phyloP scores from a whole-genome alignment of 768 basidiomycete genomes.

The Gloeopeniophorella convolvens region DNA sequence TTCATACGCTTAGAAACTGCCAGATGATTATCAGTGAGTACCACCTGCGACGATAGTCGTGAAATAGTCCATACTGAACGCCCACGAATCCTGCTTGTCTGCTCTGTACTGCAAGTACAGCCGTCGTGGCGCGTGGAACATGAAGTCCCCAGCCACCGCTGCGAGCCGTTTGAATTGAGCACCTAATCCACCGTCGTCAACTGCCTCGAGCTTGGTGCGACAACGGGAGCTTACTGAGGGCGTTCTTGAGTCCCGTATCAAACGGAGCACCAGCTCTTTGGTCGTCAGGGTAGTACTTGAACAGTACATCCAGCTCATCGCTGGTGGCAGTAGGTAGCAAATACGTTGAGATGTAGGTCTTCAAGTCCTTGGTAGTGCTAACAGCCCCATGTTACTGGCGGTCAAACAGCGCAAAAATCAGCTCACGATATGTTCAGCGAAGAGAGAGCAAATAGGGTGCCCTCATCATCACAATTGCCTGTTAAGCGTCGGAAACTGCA shows the following conservation, averaged over 20 bases:
- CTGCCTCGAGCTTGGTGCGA: not conserved
- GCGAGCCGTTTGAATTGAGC: slow-evolving; percentile 19
- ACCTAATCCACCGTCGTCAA: not conserved
- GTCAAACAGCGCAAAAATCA: not conserved
- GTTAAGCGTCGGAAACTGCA: not conserved
- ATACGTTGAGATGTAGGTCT: slow-evolving; percentile 12
- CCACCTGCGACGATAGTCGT: too few species aligned
- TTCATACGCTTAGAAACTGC: slow-evolving; percentile 19
- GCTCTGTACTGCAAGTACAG: slow-evolving; percentile 10
- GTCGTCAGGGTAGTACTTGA: slow-evolving; percentile 22
- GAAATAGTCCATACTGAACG: slow-evolving; percentile 15
- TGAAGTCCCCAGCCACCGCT: slow-evolving; percentile 16
- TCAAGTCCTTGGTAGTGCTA: slow-evolving; percentile 1
- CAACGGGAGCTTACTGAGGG: slow-evolving; percentile 31
- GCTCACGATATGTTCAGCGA: slow-evolving; percentile 28
- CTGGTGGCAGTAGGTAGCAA: slow-evolving; percentile 23
- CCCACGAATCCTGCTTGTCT: slow-evolving; percentile 14
- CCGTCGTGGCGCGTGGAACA: slow-evolving; percentile 19
- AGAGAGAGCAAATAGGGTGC: slow-evolving; percentile 35
- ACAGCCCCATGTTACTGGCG: too few species aligned
- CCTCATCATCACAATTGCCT: slow-evolving; percentile 57
- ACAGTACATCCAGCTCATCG: slow-evolving; percentile 16
- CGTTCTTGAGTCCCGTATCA: slow-evolving; percentile 16
- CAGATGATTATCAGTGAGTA: too few species aligned
- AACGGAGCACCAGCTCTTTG: slow-evolving; percentile 16